Percentiles rank a stretch among this genome's conserved stretches.
These are phyloP conservation scores for Phyllosticta citriasiana DNA, from an alignment of 2,329 filamentous ascomycete species.

Conservation along the genomic window DNA sequence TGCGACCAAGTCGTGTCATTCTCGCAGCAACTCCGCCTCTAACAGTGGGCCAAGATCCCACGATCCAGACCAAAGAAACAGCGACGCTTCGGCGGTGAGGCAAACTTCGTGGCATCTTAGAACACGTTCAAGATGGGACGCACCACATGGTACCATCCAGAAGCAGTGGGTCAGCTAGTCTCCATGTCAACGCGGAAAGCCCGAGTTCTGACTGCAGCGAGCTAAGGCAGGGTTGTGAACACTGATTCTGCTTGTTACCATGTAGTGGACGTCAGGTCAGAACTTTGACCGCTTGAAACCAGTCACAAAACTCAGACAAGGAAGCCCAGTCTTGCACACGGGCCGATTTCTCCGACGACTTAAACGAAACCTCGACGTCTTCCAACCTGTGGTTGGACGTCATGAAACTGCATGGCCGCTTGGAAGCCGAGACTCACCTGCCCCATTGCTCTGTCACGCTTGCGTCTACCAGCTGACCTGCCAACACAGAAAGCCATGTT, in stretches of 20 bases:
- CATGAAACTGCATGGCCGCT: background rate
- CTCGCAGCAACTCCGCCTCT: background rate
- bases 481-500: background rate
- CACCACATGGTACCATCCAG: background rate
- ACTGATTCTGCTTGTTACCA: background rate
- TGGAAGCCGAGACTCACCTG: background rate
- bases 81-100: background rate
- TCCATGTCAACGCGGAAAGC: background rate
- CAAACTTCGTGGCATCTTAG: background rate
- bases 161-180: background rate
- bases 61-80: background rate
- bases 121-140: background rate
- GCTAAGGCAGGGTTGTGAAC: background rate
- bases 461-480: background rate
- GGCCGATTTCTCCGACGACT: background rate
- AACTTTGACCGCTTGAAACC: background rate
- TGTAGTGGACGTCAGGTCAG: background rate
- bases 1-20: background rate
- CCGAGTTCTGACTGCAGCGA: background rate
- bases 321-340: background rate
- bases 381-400: background rate
- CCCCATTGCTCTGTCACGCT: background rate
- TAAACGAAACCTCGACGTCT: background rate
- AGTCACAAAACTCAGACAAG: background rate
- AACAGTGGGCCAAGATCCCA: background rate